Evolutionary conservation across 345 rosid genomes (phyloP).

Genomic region (Arabidopsis arenosa): DNA sequence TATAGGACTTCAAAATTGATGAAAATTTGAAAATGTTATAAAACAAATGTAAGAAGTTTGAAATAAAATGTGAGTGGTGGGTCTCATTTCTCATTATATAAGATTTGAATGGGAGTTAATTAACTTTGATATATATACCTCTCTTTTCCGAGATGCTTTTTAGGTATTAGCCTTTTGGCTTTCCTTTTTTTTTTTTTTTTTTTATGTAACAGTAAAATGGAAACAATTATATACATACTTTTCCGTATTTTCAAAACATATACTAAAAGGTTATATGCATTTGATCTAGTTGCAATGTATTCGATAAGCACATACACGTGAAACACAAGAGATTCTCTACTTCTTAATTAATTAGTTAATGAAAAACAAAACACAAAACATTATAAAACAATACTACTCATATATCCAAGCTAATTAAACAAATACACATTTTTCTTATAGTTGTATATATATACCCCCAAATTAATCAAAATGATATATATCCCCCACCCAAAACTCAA

Average conservation of each 20-base stretch:
- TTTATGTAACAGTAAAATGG: constrained; percentile 1
- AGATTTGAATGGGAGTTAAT: constrained; percentile 2
- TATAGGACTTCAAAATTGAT: background rate
- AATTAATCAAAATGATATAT: constrained; percentile 23
- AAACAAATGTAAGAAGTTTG: background rate
- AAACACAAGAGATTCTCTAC: background rate
- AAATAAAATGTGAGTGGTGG: constrained; percentile 29
- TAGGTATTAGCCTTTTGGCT: background rate
- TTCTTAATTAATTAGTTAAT: background rate
- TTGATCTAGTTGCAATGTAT: background rate
- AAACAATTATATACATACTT: background rate
- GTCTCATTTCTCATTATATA: background rate
- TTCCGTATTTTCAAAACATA: background rate
- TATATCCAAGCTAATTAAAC: constrained; percentile 22
- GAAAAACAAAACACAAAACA: background rate
- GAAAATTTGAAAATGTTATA: background rate
- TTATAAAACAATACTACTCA: background rate
- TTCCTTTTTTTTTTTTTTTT: background rate
- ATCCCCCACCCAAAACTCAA: constrained; percentile 18
- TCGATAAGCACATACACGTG: too few species aligned
- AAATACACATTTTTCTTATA: constrained; percentile 23
- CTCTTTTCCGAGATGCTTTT: constrained; percentile 37
- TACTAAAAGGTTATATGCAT: constrained; percentile 4
- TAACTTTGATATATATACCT: background rate
- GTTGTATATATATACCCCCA: background rate